Evolutionary conservation across 768 basidiomycete genomes (phyloP).

Genomic region (Thelephora ganbajun): DNA sequence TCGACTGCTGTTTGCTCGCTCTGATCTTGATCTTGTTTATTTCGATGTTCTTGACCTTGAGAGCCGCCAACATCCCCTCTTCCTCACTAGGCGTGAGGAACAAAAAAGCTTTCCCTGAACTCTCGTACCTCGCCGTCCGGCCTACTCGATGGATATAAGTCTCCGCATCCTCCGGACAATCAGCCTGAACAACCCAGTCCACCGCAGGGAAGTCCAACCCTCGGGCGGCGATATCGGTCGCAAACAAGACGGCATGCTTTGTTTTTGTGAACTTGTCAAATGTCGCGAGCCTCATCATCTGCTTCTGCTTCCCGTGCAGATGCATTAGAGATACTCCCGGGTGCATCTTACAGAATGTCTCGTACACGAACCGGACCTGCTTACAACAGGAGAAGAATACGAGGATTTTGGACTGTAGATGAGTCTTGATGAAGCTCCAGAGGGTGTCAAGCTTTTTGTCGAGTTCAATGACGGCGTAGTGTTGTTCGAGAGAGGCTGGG

Average conservation of each 20-base stretch:
- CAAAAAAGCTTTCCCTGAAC: slow-evolving; percentile 73
- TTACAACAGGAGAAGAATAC: slow-evolving; percentile 94
- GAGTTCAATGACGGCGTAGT: slow-evolving; percentile 72
- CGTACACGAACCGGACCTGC: slow-evolving; percentile 93
- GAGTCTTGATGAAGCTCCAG: slow-evolving; percentile 91
- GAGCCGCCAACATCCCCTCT: slow-evolving; percentile 67
- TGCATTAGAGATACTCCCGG: slow-evolving; percentile 89
- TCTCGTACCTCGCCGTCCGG: slow-evolving; percentile 86
- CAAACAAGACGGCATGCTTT: slow-evolving; percentile 77
- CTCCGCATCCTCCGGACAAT: slow-evolving; percentile 93
- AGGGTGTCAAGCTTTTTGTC: slow-evolving; percentile 84
- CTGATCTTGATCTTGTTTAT: slow-evolving; percentile 78
- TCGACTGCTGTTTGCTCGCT: slow-evolving; percentile 70
- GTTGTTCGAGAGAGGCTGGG: slow-evolving; percentile 74
- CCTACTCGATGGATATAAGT: slow-evolving; percentile 98
- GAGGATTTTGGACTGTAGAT: slow-evolving; percentile 80
- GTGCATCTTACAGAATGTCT: slow-evolving; percentile 91
- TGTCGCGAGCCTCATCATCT: slow-evolving; percentile 71
- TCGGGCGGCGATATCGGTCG: slow-evolving; percentile 92
- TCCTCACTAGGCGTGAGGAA: slow-evolving; percentile 86
- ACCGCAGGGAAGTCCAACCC: slow-evolving; percentile 94
- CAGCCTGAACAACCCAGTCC: slow-evolving; percentile 93
- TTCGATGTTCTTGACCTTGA: slow-evolving; percentile 59
- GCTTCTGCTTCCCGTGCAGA: slow-evolving; percentile 94
- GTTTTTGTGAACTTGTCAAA: slow-evolving; percentile 75